Evolutionary conservation across 2,329 filamentous ascomycete species (phyloP).

Genomic region (Cladosporium colombiae): DNA sequence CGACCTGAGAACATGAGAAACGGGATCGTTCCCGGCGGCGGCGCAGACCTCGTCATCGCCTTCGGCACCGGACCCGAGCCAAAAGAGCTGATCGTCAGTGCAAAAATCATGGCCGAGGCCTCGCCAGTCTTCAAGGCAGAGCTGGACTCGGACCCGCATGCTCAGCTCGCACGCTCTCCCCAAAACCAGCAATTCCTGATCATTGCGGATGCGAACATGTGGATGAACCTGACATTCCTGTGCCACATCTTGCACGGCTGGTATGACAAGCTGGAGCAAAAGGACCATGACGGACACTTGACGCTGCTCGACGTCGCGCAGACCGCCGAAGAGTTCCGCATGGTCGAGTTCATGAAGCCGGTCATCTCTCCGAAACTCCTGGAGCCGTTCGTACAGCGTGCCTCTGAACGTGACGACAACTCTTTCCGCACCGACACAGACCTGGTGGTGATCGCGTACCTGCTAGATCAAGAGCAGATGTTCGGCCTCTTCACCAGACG

Average conservation of each 20-base stretch:
- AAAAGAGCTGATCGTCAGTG: no score
- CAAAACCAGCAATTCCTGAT: background rate
- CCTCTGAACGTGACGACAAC: background rate
- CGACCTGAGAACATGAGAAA: no score
- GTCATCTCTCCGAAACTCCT: background rate
- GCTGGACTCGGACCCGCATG: background rate
- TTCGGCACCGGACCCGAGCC: no score
- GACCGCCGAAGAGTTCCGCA: background rate
- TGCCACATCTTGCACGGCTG: background rate
- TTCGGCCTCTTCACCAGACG: background rate
- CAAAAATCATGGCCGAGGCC: background rate
- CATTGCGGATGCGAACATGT: background rate
- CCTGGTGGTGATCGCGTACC: background rate
- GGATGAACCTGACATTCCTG: no score
- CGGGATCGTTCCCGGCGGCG: no score
- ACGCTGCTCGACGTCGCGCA: background rate
- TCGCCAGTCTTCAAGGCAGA: background rate
- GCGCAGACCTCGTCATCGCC: no score
- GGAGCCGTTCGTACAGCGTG: background rate
- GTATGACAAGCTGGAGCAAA: background rate
- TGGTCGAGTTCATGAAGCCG: background rate
- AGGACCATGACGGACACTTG: background rate
- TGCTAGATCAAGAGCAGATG: background rate
- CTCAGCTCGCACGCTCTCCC: background rate
- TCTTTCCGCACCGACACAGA: background rate